Evolutionary conservation across 306 rosid genomes (phyloP), one percentile per base, ranked within the genome.

Genomic region (Mimosa bimucronata): DNA sequence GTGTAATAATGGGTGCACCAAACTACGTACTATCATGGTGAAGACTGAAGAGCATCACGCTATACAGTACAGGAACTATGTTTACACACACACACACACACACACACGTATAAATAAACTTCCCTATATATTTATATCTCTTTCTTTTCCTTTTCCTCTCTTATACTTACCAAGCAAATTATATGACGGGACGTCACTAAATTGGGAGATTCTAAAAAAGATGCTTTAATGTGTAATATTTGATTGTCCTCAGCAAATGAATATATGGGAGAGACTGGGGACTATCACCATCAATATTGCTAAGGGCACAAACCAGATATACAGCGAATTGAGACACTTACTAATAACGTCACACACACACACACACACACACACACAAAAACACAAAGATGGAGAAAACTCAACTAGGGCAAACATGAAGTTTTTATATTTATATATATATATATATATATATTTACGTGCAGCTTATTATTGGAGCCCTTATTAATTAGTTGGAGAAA

Each of bases 181-280:
- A 42, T 68, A 41, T 69, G 74, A 69, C 14, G 34, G 74, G 74
- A 69, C 74, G 37, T 23, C 11, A 41, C 74, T 23, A 23, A 21
- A 42, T 18, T 13, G 37, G 29, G 23, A 21, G 55, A 69, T 69
- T 42, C 34, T 41, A 6, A 42, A 69, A 21, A 41, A 40, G 55
- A 25, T 29, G 31, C 19, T 40, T 68, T n/a, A 12, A 68, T 41
- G 74, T 41, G 34, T 42, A 25, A 40, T 2, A 21, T 67, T 38
- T 66, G 37, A 19, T n/a, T 67, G 21, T 67, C 40, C 50, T 38
- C 19, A 8, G 23, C 25, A 34, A 0, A 40, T 37, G 72, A 66
- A 65, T 42, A 65, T 42, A 65, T 18, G 45, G 73, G 73, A 68
- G 34, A 68, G 45, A 23, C 57, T 46, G 62, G 65, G 66, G 57